Percentiles rank a stretch among this genome's conserved stretches.
Evolutionary conservation across 1,139 yeast genomes (phyloP).

Genomic region (Geotrichum reessii): DNA sequence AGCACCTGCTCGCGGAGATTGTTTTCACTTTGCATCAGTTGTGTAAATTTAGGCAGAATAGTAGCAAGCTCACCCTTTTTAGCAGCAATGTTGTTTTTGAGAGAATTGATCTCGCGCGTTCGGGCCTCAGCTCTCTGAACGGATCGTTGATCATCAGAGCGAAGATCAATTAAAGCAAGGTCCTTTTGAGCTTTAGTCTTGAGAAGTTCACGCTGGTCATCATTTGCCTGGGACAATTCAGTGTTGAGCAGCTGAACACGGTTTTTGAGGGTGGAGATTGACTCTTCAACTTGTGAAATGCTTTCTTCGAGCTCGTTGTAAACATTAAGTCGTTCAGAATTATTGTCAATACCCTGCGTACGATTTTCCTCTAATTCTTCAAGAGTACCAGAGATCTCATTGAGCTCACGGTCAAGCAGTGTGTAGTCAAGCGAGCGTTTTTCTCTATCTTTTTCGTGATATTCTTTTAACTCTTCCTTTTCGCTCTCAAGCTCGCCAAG

Average conservation of each 20-base stretch:
- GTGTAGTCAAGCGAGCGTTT: conserved; percentile 72
- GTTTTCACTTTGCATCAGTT: conserved; percentile 42
- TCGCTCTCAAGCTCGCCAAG: conserved; percentile 76
- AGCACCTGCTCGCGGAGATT: conserved; percentile 41
- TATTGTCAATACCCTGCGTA: conserved; percentile 44
- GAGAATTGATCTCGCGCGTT: conserved; percentile 39
- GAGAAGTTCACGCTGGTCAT: conserved; percentile 43
- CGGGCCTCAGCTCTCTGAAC: conserved; percentile 8
- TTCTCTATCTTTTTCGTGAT: conserved; percentile 59
- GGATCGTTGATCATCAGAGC: conserved; percentile 20
- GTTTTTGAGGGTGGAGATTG: conserved; percentile 42
- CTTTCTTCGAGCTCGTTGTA: conserved; percentile 46
- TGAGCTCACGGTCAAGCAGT: conserved; percentile 69
- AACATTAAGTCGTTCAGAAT: conserved; percentile 42
- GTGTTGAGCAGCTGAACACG: conserved; percentile 35
- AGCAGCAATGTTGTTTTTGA: conserved; percentile 32
- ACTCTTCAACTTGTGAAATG: conserved; percentile 45
- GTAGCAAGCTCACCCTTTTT: conserved; percentile 20
- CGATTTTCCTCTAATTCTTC: conserved; percentile 60
- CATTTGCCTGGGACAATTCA: conserved; percentile 45
- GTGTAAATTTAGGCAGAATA: conserved; percentile 24
- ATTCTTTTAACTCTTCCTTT: conserved; percentile 65
- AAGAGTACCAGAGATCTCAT: conserved; percentile 53
- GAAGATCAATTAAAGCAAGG: conserved; percentile 27
- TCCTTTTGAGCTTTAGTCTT: conserved; percentile 35